Percentiles rank a stretch among this genome's conserved stretches.
phyloP scores from a whole-genome alignment of 1,284 basidiomycete genomes.

The Wolfiporia cocos region DNA sequence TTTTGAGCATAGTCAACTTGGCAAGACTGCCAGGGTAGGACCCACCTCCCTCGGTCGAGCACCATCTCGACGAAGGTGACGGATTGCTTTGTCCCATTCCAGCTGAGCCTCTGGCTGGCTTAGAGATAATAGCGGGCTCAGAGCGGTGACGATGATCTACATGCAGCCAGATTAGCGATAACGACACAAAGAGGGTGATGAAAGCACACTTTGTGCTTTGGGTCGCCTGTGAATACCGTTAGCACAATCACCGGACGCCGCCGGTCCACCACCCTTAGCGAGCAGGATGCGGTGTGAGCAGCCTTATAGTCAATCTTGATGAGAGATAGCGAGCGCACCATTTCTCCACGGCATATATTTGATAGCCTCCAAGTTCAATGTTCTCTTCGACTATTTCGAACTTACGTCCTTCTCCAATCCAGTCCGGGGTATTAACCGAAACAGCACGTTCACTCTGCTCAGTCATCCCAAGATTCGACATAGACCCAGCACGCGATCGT shows the following conservation, averaged over 20 bases:
- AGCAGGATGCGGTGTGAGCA: background rate
- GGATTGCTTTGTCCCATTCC: constrained; percentile 57
- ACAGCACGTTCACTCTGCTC: constrained; percentile 15
- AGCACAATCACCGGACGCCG: constrained; percentile 53
- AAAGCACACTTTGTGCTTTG: constrained; percentile 47
- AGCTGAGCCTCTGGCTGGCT: constrained; percentile 37
- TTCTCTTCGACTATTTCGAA: constrained; percentile 43
- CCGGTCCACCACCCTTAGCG: constrained; percentile 59
- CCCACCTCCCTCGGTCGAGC: constrained; percentile 62
- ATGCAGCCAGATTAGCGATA: constrained; percentile 1
- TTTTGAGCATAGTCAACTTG: background rate
- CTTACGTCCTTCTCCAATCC: constrained; percentile 32
- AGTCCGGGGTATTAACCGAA: constrained; percentile 17
- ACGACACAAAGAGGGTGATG: background rate
- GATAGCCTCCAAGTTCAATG: constrained; percentile 51
- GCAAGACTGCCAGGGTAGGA: constrained; percentile 2
- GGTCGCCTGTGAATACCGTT: constrained; percentile 69
- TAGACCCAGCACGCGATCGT: constrained; percentile 22
- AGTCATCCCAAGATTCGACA: constrained; percentile 13
- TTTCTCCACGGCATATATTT: constrained; percentile 79
- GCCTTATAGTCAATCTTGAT: background rate
- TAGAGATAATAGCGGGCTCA: constrained; percentile 39
- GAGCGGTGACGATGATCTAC: constrained; percentile 57
- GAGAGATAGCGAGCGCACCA: constrained; percentile 39
- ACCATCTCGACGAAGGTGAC: constrained; percentile 54